Base-by-base conservation (phyloP, 352 stramenopile species). In the Halophytophthora polymorphica region DNA sequence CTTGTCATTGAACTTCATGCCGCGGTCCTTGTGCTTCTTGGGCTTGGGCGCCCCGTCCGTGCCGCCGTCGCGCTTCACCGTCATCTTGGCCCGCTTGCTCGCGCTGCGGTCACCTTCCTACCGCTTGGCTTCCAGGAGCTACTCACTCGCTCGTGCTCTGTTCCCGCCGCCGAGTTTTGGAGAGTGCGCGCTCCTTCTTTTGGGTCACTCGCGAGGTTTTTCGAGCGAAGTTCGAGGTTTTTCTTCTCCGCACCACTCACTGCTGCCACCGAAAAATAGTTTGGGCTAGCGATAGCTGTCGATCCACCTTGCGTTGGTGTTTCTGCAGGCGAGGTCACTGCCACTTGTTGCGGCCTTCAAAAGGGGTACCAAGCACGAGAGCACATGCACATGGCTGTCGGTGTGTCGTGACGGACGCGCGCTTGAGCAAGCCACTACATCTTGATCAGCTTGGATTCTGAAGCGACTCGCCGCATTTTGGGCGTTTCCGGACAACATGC, bases 1-100 rank as follows among this genome's bases (percentile, higher is more conserved):
- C 57, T 77, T 84, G 41, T 84, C 77, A 41, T 83, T 88, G 59
- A 86, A 88, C 58, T 69, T 71, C 34, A 72, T 63, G 19, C 74
- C 74, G 46, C 77, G 73, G 63, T 88, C 67, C 58, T 83, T 83
- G 62, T 65, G 56, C 47, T 83, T 81, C 58, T 73, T 73, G 61
- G 46, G 54, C 45, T 63, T 73, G 21, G 66, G 18, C 43, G 18
- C 44, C 44, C 49, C 64, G 13, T 34, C 25, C 14, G 23, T 7
- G 41, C 36, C 45, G n/a, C 44, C 42, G 13, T 50, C 38, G 34
- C 65, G 60, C 36, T 48, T 55, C 17, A 51, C 50, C 41, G 59
- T 66, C 64, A 77, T 73, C 33, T 38, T 38, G 11, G 2, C 33
- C 45, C 18, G 25, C 29, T 13, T 18, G 8, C 6, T 28, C 40